A percentile compares a stretch with the other conserved stretches of the same genome.
phyloP scores from a whole-genome alignment of 2,329 filamentous ascomycete genomes.

The Trichoderma sp. region DNA sequence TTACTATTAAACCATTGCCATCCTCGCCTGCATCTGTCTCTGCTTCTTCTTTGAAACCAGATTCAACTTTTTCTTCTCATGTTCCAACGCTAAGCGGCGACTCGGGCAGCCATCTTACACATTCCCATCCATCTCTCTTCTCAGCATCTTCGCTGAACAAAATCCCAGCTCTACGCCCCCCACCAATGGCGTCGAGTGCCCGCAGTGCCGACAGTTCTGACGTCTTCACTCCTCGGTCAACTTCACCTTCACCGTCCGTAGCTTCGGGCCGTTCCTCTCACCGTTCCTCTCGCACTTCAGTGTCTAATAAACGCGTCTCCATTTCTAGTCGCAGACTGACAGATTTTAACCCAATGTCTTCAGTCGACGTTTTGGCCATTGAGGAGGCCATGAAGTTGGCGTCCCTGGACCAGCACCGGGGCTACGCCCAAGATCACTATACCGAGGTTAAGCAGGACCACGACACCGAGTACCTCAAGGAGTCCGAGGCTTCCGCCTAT shows the following conservation, averaged over 20 bases:
- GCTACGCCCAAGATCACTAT: conserved; percentile 58
- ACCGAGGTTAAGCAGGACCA: conserved; percentile 54
- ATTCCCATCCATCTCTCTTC: conserved; percentile 25
- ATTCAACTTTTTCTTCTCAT: background rate
- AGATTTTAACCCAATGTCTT: conserved; percentile 54
- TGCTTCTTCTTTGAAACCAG: conserved; percentile 3
- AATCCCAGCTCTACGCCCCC: conserved; percentile 28
- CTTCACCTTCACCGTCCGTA: conserved; percentile 50
- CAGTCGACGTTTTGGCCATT: conserved; percentile 55
- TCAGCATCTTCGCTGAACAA: conserved; percentile 23
- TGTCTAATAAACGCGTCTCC: conserved; percentile 52
- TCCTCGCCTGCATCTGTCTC: conserved; percentile 9
- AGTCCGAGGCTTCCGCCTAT: conserved; percentile 55
- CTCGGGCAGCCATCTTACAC: background rate
- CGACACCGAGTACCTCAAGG: conserved; percentile 52
- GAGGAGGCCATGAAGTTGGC: conserved; percentile 61
- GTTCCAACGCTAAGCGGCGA: background rate
- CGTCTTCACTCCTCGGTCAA: conserved; percentile 54
- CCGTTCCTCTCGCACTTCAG: conserved; percentile 50
- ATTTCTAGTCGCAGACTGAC: conserved; percentile 51
- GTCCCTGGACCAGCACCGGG: conserved; percentile 58
- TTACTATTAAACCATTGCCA: conserved; percentile 8
- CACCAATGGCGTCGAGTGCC: conserved; percentile 21
- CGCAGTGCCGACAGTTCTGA: conserved; percentile 47
- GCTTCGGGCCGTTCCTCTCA: conserved; percentile 48